Percentiles rank a stretch among this genome's conserved stretches.
phyloP scores from a whole-genome alignment of 768 basidiomycete genomes.

The Austroboletus festivus region DNA sequence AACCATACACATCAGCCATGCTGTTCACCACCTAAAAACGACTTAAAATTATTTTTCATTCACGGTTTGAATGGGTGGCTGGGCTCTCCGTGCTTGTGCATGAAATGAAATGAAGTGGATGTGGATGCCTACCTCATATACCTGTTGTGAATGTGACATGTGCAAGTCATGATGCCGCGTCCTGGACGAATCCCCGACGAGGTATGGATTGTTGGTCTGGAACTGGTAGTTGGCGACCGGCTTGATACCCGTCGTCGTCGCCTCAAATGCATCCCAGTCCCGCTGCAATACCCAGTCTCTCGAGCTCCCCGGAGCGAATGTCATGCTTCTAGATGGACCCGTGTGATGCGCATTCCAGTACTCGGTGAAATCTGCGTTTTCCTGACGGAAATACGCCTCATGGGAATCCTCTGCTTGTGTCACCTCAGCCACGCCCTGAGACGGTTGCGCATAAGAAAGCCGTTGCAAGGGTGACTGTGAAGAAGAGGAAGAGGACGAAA shows the following conservation, averaged over 20 bases:
- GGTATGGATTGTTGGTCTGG: conserved; percentile 75
- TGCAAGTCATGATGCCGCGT: conserved; percentile 46
- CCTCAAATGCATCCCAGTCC: conserved; percentile 83
- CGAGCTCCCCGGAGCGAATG: conserved; percentile 28
- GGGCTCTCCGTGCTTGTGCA: conserved; percentile 11
- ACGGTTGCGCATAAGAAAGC: conserved; percentile 7
- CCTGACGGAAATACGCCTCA: conserved; percentile 68
- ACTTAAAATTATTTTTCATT: no score
- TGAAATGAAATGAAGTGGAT: conserved; percentile 17
- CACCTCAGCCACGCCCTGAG: conserved; percentile 21
- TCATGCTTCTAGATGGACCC: conserved; percentile 8
- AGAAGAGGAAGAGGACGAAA: background rate
- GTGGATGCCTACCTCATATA: conserved; percentile 37
- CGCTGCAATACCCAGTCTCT: conserved; percentile 67
- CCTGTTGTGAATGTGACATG: conserved; percentile 24
- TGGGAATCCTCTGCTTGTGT: conserved; percentile 40
- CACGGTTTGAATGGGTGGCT: no score
- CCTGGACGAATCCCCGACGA: conserved; percentile 53
- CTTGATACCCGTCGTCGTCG: conserved; percentile 61
- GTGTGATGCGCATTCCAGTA: conserved; percentile 54
- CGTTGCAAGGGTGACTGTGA: conserved; percentile 8
- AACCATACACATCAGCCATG: conserved; percentile 15
- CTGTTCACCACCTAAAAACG: conserved; percentile 1
- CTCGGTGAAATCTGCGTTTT: conserved; percentile 61
- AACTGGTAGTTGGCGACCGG: conserved; percentile 63